Conservation (phyloP, 208 protist species). For the Porcisia hertigi region DNA sequence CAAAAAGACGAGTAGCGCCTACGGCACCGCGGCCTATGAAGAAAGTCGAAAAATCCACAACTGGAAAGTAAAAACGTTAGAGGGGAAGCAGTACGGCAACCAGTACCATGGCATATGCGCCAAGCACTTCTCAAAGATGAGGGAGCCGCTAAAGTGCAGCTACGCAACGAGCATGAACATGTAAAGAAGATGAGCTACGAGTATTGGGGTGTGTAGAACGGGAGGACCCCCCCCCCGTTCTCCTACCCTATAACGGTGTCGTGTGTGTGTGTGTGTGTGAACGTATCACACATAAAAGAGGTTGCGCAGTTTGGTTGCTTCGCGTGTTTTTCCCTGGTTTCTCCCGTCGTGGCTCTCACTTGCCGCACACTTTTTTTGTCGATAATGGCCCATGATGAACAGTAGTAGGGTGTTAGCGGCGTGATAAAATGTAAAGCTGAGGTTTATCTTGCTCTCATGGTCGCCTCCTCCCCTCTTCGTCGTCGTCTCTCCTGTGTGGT, state of each 20-base stretch:
- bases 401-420: no score
- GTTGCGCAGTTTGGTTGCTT: neutral
- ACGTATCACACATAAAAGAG: neutral
- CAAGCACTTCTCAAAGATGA: slow-evolving; percentile 61
- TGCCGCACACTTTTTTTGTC: no score
- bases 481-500: no score
- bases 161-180: slow-evolving; percentile 81
- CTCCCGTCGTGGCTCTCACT: no score
- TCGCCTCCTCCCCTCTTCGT: no score
- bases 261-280: neutral
- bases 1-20: slow-evolving; percentile 67
- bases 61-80: slow-evolving; percentile 69
- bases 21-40: slow-evolving; percentile 63
- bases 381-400: no score
- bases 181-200: slow-evolving; percentile 21
- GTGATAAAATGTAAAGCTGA: no score
- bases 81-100: slow-evolving; percentile 73
- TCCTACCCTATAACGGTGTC: neutral
- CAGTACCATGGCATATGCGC: slow-evolving; percentile 72
- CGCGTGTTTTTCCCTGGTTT: no score
- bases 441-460: no score
- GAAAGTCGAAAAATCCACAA: slow-evolving; percentile 60
- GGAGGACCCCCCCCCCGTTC: neutral
- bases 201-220: neutral
- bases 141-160: slow-evolving; percentile 34